Base-by-base conservation (phyloP, 257 asterid genomes). In the Solanum medicagineum region DNA sequence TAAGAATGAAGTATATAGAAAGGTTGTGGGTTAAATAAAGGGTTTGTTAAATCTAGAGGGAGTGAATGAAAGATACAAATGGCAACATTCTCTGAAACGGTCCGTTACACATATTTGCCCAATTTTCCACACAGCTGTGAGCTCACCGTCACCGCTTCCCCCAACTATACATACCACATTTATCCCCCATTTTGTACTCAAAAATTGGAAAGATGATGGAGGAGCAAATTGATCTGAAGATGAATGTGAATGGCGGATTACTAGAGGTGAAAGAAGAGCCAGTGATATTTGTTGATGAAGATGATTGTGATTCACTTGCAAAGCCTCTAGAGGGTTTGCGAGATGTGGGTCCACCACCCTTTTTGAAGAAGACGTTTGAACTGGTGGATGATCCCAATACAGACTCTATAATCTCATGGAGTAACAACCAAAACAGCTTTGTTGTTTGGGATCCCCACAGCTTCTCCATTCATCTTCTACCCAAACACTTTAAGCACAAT, bases 331-430 rank as follows among this genome's bases (percentile, higher is more conserved):
- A 90, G 24, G 95, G 92, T 86, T 80, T 94, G 87, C 93, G 88
- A 45, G 98, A 93, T n/a, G 85, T 62, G 32, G 97, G 91, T 47
- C 94, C 97, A 4, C 93, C 98, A 55, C 98, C 99, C 3, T 96
- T 96, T 80, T 49, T 95, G 98, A 95, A 90, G 94, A 96, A 96
- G 88, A 93, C 95, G 0, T 93, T 71, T 84, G 99, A 96, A 89
- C 90, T 96, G 92, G 98, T 95, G 91, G 98, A 96, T 87, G 98
- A 96, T 81, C 93, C 97, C 1, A 26, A 42, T 6, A 95, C 99
- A 0, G 95, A 96, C 88, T 81, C 93, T 11, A 60, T 94, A 1
- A 93, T 96, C 8, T 94, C 99, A 0, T 96, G 98, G 99, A 93
- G 92, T 81, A 22, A 86, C 0, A 36, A 89, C 0, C 45, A 63